A percentile compares a stretch with the other conserved stretches of the same genome.
Evolutionary conservation across 1,139 yeast species (phyloP).

Genomic region (Entelexis sorbosivorans): DNA sequence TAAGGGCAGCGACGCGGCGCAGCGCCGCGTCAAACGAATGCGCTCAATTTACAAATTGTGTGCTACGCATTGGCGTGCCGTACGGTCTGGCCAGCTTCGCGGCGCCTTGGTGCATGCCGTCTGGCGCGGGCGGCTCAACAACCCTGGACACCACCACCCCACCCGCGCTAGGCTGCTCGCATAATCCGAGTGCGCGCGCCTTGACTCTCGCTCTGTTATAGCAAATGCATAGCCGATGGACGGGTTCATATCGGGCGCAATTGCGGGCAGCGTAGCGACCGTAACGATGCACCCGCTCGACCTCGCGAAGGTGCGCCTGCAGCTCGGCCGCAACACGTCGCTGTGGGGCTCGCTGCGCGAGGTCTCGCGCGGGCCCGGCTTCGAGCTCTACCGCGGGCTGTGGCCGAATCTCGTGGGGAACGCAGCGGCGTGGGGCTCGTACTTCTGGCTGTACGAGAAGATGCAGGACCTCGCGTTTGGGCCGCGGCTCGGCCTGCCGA

Average conservation of each 20-base stretch:
- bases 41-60: too few species aligned
- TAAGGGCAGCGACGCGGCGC: too few species aligned
- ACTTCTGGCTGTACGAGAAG: conserved; percentile 55
- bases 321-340: conserved; percentile 30
- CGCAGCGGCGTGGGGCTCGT: conserved; percentile 78
- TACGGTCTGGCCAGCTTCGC: too few species aligned
- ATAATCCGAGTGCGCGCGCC: background rate
- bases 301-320: conserved; percentile 69
- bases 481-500: conserved; percentile 1
- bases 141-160: background rate
- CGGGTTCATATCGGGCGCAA: conserved; percentile 49
- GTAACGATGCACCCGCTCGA: conserved; percentile 81
- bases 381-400: conserved; percentile 57
- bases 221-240: conserved; percentile 14
- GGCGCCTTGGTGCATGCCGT: too few species aligned
- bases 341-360: conserved; percentile 12
- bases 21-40: too few species aligned
- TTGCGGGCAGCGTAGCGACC: conserved; percentile 78
- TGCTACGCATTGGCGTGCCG: too few species aligned
- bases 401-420: conserved; percentile 74
- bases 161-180: background rate
- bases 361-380: conserved; percentile 7
- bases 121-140: background rate
- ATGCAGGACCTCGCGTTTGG: conserved; percentile 17
- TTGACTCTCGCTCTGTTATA: background rate